Base-by-base conservation (phyloP, 345 rosid species). In the Citrus inodora region DNA sequence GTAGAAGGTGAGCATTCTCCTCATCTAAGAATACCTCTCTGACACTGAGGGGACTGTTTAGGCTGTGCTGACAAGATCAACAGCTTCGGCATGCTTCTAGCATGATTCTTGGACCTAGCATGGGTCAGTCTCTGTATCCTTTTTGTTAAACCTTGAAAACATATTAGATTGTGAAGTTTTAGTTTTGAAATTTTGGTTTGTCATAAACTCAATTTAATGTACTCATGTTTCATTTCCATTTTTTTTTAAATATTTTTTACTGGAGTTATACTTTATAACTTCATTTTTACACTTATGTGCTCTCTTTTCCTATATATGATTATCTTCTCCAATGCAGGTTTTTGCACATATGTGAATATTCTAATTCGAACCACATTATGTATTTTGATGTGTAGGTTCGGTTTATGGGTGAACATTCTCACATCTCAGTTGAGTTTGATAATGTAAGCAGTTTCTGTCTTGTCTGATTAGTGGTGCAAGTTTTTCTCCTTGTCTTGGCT, bases 361-460 rank as follows among this genome's bases (percentile, higher is more conserved):
- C 79, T 83, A 48, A 88, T 80, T 48, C 80, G 74, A 77, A 67
- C 48, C 35, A 65, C 68, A 59, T 74, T 56, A 37, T 85, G 64
- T 75, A 38, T 80, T 73, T 84, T 76, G 17, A 70, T 86, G 55
- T 92, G 83, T 66, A 92, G 97, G 81, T 92, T 74, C 82, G 88
- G 89, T 88, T 92, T 80, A 92, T 89, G 97, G 90, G 97, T 24
- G 90, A 88, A 80, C 87, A 90, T 81, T 90, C 92, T 67, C 94
- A 92, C 71, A 88, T 92, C 61, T 89, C 94, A 4, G 86, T 82
- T 72, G 97, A 90, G 76, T 90, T 92, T 74, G 94, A 92, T 74
- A 92, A 82, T 79, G 97, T 92, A 84, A 86, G 94, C 28, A 58
- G 71, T 66, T 76, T 75, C 33, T 33, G 68, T 11, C 46, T 67